Percentiles rank a stretch among this genome's conserved stretches.
Evolutionary conservation across 2,329 filamentous ascomycete species (phyloP).

Genomic region (Verticillium longisporum): DNA sequence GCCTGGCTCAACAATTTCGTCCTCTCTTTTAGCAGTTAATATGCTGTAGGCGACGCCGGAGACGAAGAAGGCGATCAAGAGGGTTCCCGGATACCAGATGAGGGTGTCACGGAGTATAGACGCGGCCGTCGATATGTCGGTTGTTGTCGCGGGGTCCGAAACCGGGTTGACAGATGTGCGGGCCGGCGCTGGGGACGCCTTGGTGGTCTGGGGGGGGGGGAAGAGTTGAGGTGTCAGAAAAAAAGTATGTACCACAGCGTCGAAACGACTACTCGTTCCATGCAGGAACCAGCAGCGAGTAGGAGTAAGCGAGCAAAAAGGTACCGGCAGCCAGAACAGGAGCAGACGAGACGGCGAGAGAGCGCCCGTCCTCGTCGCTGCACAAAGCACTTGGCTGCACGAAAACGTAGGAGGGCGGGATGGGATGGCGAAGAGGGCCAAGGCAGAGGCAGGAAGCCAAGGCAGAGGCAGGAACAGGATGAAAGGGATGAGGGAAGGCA

Average conservation of each 20-base stretch:
- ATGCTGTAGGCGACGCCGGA: constrained; percentile 47
- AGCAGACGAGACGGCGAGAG: background rate
- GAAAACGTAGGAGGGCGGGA: background rate
- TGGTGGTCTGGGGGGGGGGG: constrained; percentile 16
- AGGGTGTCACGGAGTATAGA: constrained; percentile 37
- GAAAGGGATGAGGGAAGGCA: background rate
- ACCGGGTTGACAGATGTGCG: constrained; percentile 6
- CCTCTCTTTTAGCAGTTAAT: constrained; percentile 40
- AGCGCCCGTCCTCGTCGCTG: background rate
- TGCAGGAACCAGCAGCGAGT: background rate
- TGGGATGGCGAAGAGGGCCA: too few species aligned
- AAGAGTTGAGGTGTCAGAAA: constrained; percentile 9
- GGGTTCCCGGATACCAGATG: constrained; percentile 44
- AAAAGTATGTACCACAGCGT: background rate
- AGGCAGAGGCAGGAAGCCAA: too few species aligned
- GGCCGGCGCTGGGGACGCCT: constrained; percentile 24
- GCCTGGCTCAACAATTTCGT: constrained; percentile 34
- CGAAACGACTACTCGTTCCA: background rate
- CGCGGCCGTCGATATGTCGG: constrained; percentile 28
- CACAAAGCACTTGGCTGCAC: background rate
- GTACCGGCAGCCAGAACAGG: constrained; percentile 4
- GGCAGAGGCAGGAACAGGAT: background rate
- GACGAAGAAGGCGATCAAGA: constrained; percentile 44
- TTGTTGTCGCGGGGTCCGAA: constrained; percentile 1
- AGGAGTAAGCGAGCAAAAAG: background rate